A percentile compares a stretch with the other conserved stretches of the same genome.
Evolutionary conservation across 1,284 basidiomycete genomes (phyloP).

Genomic region (Phylloporus sp.): DNA sequence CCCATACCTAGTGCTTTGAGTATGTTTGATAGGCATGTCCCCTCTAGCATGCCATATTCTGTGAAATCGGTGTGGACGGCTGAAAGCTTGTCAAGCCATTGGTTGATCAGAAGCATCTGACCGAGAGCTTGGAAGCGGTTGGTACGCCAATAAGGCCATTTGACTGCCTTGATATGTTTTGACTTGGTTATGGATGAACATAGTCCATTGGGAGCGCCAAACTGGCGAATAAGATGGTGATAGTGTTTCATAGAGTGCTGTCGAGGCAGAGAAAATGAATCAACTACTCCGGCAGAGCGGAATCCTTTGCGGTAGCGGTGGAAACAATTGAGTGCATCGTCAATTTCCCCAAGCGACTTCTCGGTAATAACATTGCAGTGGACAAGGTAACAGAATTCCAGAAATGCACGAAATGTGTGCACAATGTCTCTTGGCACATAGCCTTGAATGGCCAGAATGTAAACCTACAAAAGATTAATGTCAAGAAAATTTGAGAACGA

Average conservation of each 20-base stretch:
- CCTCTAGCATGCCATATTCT: background rate
- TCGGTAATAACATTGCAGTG: background rate
- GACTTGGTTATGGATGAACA: background rate
- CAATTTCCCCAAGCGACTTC: background rate
- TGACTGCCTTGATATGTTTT: no score
- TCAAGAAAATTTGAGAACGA: no score
- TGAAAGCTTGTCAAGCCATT: constrained; percentile 2
- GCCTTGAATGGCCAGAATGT: background rate
- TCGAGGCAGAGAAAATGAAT: background rate
- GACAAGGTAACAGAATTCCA: background rate
- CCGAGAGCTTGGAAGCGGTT: background rate
- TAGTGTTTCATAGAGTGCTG: background rate
- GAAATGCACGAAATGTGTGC: background rate
- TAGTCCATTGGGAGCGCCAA: background rate
- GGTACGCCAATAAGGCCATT: no score
- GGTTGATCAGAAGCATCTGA: constrained; percentile 12
- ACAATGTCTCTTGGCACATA: background rate
- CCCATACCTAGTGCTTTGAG: no score
- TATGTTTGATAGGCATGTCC: no score
- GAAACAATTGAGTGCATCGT: background rate
- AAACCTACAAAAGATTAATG: no score
- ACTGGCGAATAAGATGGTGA: background rate
- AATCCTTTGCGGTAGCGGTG: background rate
- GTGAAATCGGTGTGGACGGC: background rate
- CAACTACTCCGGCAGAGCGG: no score